These are phyloP conservation scores for Calonectria hongkongensis DNA, from an alignment of 2,329 filamentous ascomycete genomes.

Conservation along the genomic window DNA sequence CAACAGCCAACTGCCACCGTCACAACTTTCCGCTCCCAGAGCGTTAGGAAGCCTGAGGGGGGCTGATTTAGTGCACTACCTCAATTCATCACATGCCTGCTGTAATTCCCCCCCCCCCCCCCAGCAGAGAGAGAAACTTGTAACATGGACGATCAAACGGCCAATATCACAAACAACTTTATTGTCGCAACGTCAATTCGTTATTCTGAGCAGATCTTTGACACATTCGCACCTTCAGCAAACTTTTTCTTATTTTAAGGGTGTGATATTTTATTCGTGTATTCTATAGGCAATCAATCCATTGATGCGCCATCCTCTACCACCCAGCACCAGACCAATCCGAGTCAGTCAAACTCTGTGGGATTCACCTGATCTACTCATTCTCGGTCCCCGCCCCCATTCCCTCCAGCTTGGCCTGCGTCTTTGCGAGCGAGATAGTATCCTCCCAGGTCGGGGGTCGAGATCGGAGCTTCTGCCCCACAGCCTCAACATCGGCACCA, in stretches of 20 bases:
- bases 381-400: slow-evolving; percentile 5
- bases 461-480: slow-evolving; percentile 50
- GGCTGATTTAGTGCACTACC: not conserved
- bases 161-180: not conserved
- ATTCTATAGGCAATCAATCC: not conserved
- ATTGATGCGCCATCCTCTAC: not conserved
- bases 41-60: too few species aligned
- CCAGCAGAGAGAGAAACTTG: too few species aligned
- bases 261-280: not conserved
- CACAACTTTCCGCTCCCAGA: not conserved
- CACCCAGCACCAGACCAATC: not conserved
- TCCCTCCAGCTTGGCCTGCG: slow-evolving; percentile 22
- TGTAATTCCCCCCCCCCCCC: not conserved
- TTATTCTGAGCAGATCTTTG: not conserved
- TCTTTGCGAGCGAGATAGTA: slow-evolving; percentile 20
- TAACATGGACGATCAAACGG: not conserved
- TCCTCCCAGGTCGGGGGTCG: slow-evolving; percentile 39
- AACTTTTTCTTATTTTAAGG: not conserved
- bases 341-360: not conserved
- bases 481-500: slow-evolving; percentile 67
- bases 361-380: not conserved
- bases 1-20: slow-evolving; percentile 15
- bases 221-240: not conserved
- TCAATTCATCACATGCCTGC: not conserved
- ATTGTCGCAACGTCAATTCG: not conserved